phyloP scores from a whole-genome alignment of 2,329 filamentous ascomycete species.

The Botrytis hyacinthi region DNA sequence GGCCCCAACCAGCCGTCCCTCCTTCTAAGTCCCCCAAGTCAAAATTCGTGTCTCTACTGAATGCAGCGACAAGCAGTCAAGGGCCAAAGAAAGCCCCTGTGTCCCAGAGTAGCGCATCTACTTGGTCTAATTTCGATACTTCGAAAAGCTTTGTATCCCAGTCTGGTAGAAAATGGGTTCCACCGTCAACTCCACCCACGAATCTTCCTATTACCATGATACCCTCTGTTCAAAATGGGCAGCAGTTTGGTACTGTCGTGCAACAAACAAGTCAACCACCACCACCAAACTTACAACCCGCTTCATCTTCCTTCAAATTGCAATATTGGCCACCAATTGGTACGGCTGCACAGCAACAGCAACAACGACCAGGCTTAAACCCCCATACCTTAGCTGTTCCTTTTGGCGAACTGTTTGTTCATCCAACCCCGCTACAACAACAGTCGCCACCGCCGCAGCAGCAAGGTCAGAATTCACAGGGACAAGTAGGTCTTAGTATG shows the following conservation, averaged over 20 bases:
- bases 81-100: accelerated
- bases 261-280: background rate
- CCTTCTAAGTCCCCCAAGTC: background rate
- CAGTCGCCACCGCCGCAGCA: background rate
- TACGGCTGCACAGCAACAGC: background rate
- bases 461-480: background rate
- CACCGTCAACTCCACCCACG: background rate
- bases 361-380: background rate
- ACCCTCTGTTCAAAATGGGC: background rate
- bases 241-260: background rate
- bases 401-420: background rate
- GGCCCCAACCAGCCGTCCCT: background rate
- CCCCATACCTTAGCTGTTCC: background rate
- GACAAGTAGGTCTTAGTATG: background rate
- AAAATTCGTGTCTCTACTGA: background rate
- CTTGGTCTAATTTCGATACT: background rate
- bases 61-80: background rate
- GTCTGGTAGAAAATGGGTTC: background rate
- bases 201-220: background rate
- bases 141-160: background rate
- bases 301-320: background rate
- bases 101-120: too few relatives aligned
- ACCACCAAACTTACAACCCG: background rate
- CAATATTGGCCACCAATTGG: background rate
- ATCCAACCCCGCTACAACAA: background rate